These are phyloP conservation scores for Eutrema japonicum DNA, from an alignment of 345 rosid species.

Conservation along the genomic window DNA sequence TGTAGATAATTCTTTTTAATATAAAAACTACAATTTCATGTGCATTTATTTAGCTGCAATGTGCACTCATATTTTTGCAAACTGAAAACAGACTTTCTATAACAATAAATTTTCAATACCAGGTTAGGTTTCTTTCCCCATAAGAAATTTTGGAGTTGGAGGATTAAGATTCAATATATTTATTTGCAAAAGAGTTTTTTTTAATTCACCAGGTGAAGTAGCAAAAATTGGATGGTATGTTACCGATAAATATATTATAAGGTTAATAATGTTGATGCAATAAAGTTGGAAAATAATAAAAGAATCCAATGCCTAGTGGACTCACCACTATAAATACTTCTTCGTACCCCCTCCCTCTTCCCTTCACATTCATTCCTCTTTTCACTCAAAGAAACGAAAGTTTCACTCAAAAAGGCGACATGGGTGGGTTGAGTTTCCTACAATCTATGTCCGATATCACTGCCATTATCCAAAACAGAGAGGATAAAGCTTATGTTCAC, in stretches of 20 bases:
- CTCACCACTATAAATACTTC: slow-evolving; percentile 38
- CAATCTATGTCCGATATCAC: slow-evolving; percentile 46
- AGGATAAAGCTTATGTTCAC: slow-evolving; percentile 53
- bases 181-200: not conserved
- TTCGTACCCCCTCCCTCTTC: slow-evolving; percentile 28
- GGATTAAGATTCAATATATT: not conserved
- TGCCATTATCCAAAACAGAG: slow-evolving; percentile 28
- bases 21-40: too few species aligned
- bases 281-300: slow-evolving; percentile 16
- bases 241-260: not conserved
- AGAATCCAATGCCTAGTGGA: slow-evolving; percentile 42
- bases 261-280: slow-evolving; percentile 14
- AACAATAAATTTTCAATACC: not conserved
- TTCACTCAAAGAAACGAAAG: slow-evolving; percentile 20
- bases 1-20: too few species aligned
- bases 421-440: slow-evolving; percentile 63
- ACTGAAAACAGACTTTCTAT: too few species aligned
- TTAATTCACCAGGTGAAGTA: not conserved
- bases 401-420: slow-evolving; percentile 25
- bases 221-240: not conserved
- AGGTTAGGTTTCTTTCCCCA: not conserved
- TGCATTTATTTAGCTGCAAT: too few species aligned
- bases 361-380: slow-evolving; percentile 37
- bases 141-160: not conserved
- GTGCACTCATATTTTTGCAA: too few species aligned